Evolutionary conservation across 2,329 filamentous ascomycete species (phyloP).

Genomic region (Monilinia fructigena): DNA sequence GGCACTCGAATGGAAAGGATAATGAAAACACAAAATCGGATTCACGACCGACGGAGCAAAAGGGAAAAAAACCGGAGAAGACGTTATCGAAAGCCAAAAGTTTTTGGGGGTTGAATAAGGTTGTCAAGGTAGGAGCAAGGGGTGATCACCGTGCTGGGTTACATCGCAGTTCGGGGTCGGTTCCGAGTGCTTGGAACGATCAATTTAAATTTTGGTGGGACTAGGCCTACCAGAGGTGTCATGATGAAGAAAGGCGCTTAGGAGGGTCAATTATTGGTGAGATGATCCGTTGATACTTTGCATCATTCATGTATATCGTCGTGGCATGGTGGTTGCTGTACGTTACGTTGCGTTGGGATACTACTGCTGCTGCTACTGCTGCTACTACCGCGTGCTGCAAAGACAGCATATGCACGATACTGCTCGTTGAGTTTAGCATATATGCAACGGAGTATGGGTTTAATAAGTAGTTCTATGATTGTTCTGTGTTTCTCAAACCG

Average conservation of each 20-base stretch:
- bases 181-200: slow-evolving; percentile 22
- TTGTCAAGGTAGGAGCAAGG: slow-evolving; percentile 16
- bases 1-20: slow-evolving; percentile 2
- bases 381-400: background rate
- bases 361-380: background rate
- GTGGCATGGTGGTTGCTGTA: background rate
- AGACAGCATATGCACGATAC: slow-evolving; percentile 16
- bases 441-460: background rate
- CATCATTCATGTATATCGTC: background rate
- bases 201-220: background rate
- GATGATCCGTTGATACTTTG: background rate
- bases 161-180: slow-evolving; percentile 15
- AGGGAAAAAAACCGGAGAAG: slow-evolving; percentile 19
- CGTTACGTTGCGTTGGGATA: background rate
- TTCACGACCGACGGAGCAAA: slow-evolving; percentile 13
- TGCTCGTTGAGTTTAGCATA: background rate
- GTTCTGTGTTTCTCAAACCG: background rate
- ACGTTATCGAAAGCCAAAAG: slow-evolving; percentile 22
- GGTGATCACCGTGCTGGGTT: slow-evolving; percentile 1
- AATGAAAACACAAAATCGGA: background rate
- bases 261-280: background rate
- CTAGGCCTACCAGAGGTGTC: background rate
- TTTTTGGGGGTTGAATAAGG: slow-evolving; percentile 21
- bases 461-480: background rate
- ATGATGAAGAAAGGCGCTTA: slow-evolving; percentile 6